Evolutionary conservation across 305 asterid genomes (phyloP).

Genomic region (Ilex paraguariensis): DNA sequence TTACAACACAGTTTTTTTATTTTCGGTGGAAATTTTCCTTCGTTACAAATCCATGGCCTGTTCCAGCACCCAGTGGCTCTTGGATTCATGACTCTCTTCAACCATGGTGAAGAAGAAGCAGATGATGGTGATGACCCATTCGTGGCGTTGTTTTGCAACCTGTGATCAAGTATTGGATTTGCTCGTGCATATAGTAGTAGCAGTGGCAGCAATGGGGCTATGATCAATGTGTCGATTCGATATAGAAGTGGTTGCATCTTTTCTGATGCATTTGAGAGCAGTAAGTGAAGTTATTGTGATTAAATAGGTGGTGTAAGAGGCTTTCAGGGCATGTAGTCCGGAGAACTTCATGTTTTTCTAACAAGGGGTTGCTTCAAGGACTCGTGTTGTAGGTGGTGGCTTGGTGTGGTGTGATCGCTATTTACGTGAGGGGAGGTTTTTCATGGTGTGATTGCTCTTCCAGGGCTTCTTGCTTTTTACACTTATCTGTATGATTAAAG

Average conservation of each 20-base stretch:
- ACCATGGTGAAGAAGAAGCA: slow-evolving; percentile 35
- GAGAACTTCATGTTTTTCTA: slow-evolving; percentile 39
- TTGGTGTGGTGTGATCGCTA: slow-evolving; percentile 13
- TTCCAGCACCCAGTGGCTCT: slow-evolving; percentile 41
- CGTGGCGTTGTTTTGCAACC: slow-evolving; percentile 6
- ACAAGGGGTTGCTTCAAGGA: slow-evolving; percentile 12
- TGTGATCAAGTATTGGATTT: slow-evolving; percentile 3
- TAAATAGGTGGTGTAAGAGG: slow-evolving; percentile 11
- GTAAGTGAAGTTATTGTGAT: neutral
- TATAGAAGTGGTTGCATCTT: slow-evolving; percentile 14
- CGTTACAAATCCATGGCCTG: slow-evolving; percentile 66
- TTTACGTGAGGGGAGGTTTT: slow-evolving; percentile 23
- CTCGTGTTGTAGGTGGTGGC: slow-evolving; percentile 12
- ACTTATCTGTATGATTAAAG: neutral
- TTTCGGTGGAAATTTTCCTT: slow-evolving; percentile 17
- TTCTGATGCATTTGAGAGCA: neutral
- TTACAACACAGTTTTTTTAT: slow-evolving; percentile 39
- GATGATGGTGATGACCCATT: slow-evolving; percentile 11
- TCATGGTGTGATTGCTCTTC: neutral
- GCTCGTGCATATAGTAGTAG: neutral
- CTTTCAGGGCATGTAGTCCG: slow-evolving; percentile 4
- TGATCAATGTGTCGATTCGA: neutral
- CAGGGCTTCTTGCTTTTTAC: neutral
- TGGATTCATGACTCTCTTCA: slow-evolving; percentile 19
- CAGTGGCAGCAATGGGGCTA: slow-evolving; percentile 1